phyloP scores from a whole-genome alignment of 345 rosid genomes.

The Passiflora organensis region DNA sequence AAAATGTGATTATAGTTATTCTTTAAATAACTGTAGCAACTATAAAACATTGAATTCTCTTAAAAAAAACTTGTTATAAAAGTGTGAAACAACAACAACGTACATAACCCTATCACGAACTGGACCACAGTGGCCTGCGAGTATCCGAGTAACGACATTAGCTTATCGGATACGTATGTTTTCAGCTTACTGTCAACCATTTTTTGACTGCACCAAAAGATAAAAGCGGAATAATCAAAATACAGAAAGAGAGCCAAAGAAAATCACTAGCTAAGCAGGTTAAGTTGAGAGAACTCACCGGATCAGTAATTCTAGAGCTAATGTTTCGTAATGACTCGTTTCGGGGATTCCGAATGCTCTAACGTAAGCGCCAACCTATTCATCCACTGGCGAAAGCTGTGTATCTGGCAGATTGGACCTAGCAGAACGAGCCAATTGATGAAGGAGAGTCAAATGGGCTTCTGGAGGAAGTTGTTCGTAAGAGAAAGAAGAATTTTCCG shows the following conservation, averaged over 20 bases:
- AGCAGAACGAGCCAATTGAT: too few relatives aligned
- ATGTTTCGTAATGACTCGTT: too few relatives aligned
- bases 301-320: not conserved
- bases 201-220: slow-evolving; percentile 1
- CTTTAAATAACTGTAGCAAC: not conserved
- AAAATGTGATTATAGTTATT: not conserved
- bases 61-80: too few relatives aligned
- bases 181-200: slow-evolving; percentile 61
- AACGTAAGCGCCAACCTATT: too few relatives aligned
- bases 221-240: not conserved
- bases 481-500: too few relatives aligned
- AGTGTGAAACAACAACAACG: slow-evolving; percentile 3
- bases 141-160: slow-evolving; percentile 67
- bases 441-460: too few relatives aligned
- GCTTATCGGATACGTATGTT: slow-evolving; percentile 81
- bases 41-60: not conserved
- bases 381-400: too few relatives aligned
- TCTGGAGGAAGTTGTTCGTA: too few relatives aligned
- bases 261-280: not conserved
- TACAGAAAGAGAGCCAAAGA: not conserved
- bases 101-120: slow-evolving; percentile 65
- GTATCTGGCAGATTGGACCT: too few relatives aligned
- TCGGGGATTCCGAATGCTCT: too few relatives aligned
- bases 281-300: not conserved
- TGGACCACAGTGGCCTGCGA: slow-evolving; percentile 69